A percentile compares a stretch with the other conserved stretches of the same genome.
Evolutionary conservation across 441 rosid genomes (phyloP).

Genomic region (Rhodomyrtus psidioides): DNA sequence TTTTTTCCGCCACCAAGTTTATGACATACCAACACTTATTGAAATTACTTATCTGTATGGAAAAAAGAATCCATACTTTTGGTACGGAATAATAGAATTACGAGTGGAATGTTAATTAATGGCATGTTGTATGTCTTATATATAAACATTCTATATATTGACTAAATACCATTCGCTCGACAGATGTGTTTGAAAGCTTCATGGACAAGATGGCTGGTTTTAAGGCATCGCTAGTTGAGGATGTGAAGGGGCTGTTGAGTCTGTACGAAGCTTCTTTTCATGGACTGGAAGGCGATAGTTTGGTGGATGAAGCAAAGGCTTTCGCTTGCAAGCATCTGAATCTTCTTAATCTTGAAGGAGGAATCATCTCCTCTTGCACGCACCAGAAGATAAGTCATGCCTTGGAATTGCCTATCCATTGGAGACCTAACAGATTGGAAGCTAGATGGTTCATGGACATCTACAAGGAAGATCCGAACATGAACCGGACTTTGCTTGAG

Average conservation of each 20-base stretch:
- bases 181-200: conserved; percentile 16
- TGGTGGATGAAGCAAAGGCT: conserved; percentile 16
- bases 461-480: background rate
- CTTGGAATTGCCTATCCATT: conserved; percentile 17
- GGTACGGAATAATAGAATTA: background rate
- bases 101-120: background rate
- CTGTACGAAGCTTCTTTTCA: conserved; percentile 23
- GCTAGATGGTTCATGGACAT: conserved; percentile 14
- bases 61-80: background rate
- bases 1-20: no score
- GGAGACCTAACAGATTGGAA: conserved; percentile 18
- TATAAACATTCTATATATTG: background rate
- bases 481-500: conserved; percentile 7
- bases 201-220: conserved; percentile 6
- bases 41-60: no score
- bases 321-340: background rate
- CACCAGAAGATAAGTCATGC: conserved; percentile 12
- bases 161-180: background rate
- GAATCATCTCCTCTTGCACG: background rate
- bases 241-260: conserved; percentile 12
- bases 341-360: background rate
- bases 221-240: background rate
- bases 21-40: no score
- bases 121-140: background rate
- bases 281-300: conserved; percentile 9